These are phyloP conservation scores for Suillus luteus DNA, from an alignment of 768 basidiomycete species.

Conservation along the genomic window DNA sequence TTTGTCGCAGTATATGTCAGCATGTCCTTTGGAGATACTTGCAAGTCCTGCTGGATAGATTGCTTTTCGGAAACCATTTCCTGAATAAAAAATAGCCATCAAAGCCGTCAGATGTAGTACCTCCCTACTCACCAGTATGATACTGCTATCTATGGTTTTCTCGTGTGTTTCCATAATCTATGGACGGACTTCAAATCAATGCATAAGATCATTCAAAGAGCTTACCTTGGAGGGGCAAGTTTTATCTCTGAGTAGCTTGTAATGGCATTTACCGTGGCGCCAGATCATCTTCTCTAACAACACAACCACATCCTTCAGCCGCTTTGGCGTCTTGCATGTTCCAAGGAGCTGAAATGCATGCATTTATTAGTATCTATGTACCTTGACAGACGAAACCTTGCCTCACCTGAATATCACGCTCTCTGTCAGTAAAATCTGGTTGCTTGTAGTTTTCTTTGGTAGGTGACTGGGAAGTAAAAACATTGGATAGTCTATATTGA, in stretches of 20 bases:
- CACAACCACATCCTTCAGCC: conserved; percentile 57
- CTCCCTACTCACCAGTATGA: conserved; percentile 56
- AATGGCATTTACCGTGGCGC: conserved; percentile 70
- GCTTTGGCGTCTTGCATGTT: conserved; percentile 68
- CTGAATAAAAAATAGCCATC: conserved; percentile 38
- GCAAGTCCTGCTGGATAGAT: conserved; percentile 55
- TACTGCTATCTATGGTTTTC: conserved; percentile 53
- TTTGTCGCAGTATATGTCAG: conserved; percentile 32
- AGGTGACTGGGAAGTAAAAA: conserved; percentile 44
- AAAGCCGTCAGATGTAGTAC: background rate
- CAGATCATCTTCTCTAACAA: conserved; percentile 63
- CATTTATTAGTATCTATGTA: conserved; percentile 3
- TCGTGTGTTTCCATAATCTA: conserved; percentile 44
- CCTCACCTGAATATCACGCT: conserved; percentile 67
- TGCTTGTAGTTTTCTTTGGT: conserved; percentile 36
- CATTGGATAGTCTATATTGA: conserved; percentile 67
- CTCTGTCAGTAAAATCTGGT: conserved; percentile 60
- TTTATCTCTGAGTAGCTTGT: conserved; percentile 60
- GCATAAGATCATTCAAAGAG: background rate
- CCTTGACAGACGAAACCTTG: background rate
- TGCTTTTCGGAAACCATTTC: conserved; percentile 72
- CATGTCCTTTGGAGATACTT: conserved; percentile 42
- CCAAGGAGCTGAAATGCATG: conserved; percentile 38
- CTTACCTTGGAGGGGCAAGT: conserved; percentile 79
- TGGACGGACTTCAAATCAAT: background rate